Conservation (phyloP, 441 rosid species). For the Erodium texanum region DNA sequence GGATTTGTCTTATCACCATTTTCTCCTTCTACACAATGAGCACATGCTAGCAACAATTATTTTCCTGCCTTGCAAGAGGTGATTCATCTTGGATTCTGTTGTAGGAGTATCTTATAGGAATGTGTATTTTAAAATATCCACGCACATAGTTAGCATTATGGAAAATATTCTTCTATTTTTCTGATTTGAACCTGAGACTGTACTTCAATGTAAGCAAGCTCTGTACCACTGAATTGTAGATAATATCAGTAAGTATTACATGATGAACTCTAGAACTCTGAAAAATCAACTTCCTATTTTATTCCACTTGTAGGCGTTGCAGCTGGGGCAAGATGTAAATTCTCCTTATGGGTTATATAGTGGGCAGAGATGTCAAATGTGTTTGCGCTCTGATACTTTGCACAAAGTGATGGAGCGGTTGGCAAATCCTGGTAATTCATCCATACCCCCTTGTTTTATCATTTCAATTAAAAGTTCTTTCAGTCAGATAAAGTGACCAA, state of each 20-base stretch:
- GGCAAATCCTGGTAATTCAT: conserved; percentile 64
- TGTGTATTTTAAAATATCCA: no score
- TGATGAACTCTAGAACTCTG: no score
- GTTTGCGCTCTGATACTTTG: conserved; percentile 56
- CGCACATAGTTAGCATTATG: no score
- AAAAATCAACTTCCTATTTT: not conserved
- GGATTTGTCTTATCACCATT: not conserved
- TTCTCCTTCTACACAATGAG: not conserved
- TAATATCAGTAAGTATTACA: no score
- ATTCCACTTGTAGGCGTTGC: conserved; percentile 98
- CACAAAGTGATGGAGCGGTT: conserved; percentile 68
- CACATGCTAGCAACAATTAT: not conserved
- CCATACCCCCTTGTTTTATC: not conserved
- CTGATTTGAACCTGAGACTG: no score
- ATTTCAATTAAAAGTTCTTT: not conserved
- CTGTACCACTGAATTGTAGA: no score
- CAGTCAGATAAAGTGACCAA: no score
- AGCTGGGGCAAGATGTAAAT: conserved; percentile 74
- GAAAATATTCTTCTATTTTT: no score
- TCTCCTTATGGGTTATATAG: conserved; percentile 42
- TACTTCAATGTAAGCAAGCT: no score
- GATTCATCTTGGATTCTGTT: not conserved
- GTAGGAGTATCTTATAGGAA: no score
- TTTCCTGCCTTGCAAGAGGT: not conserved
- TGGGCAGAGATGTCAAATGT: conserved; percentile 86